Evolutionary conservation across 352 stramenopile species (phyloP), one percentile per base, ranked within the genome.

Genomic region (Globisporangium polare): DNA sequence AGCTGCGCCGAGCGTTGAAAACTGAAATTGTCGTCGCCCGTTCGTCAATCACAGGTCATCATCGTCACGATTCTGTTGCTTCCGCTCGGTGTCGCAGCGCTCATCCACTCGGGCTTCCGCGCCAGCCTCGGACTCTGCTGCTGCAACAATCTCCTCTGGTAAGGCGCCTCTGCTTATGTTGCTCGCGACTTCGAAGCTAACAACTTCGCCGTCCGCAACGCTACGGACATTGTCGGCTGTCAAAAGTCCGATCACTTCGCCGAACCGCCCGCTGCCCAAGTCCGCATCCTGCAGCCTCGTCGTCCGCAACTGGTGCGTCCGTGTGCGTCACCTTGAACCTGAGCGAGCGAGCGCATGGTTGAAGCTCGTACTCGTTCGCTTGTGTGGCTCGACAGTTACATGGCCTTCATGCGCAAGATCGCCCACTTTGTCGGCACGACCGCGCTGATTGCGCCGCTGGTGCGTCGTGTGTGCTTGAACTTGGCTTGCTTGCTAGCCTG

Each of bases 101-200:
- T 67, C 9, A 35, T 75, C 41, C 61, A 73, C 41, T 67, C 63
- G 5, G 62, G 60, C 10, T 67, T 75, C 59, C 67, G 73, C 13
- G 26, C 64, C 15, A 64, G 58, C 47, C 33, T 77, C 41, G 67
- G 55, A n/a, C 51, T 80, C 2, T 80, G 72, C 53, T 80, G 72
- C 60, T 80, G 72, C 53, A 68, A 62, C 50, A 42, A 47, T 2
- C 31, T 73, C 17, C 64, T 80, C 31, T 80, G 72, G 68, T 76
- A 53, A 17, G 20, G 17, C 29, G 1, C 1, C 35, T 17, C n/a
- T 56, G 49, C 17, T 17, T 6, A 15, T 59, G 47, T 17, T n/a
- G 42, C 5, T 45, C 18, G 27, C 17, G 45, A 17, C 2, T 52
- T 39, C 33, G 33, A 9, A 17, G 33, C 33, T 39, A 9, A 39